Percentiles rank a stretch among this genome's conserved stretches.
These are phyloP conservation scores for Tetrahymena malaccensis DNA, from an alignment of 73 alveolate species.

Conservation along the genomic window DNA sequence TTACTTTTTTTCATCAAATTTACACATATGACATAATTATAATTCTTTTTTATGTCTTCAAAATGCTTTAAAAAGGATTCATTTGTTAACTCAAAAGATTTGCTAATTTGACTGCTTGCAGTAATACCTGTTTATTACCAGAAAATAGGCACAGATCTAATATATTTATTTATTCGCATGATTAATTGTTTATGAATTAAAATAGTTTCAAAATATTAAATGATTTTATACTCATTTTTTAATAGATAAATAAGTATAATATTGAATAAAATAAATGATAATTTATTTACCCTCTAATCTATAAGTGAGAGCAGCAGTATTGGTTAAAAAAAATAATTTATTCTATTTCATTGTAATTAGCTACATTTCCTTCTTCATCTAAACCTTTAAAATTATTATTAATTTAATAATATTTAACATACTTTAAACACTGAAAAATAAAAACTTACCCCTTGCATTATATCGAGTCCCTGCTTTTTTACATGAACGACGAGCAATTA, in stretches of 20 bases:
- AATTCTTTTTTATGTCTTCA: slow-evolving; percentile 49
- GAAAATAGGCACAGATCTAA: slow-evolving; percentile 81
- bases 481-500: slow-evolving; percentile 80
- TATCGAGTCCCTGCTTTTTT: slow-evolving; percentile 93
- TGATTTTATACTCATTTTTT: too few relatives aligned
- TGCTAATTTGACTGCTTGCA: slow-evolving; percentile 64
- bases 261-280: background rate
- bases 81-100: slow-evolving; percentile 49
- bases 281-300: slow-evolving; percentile 65
- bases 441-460: slow-evolving; percentile 44
- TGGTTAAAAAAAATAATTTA: slow-evolving; percentile 55
- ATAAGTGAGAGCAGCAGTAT: slow-evolving; percentile 72
- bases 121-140: slow-evolving; percentile 85
- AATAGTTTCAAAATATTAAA: too few relatives aligned
- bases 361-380: slow-evolving; percentile 86
- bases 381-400: slow-evolving; percentile 50
- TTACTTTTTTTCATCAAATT: slow-evolving; percentile 86
- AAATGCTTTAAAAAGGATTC: slow-evolving; percentile 60
- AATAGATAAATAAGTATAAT: too few relatives aligned
- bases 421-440: background rate
- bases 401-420: background rate
- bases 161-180: too few relatives aligned
- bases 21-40: slow-evolving; percentile 68
- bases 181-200: background rate
- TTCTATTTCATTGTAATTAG: slow-evolving; percentile 93